Base-by-base conservation (phyloP, 805 yeast genomes). In the Lipomyces chichibuensis region DNA sequence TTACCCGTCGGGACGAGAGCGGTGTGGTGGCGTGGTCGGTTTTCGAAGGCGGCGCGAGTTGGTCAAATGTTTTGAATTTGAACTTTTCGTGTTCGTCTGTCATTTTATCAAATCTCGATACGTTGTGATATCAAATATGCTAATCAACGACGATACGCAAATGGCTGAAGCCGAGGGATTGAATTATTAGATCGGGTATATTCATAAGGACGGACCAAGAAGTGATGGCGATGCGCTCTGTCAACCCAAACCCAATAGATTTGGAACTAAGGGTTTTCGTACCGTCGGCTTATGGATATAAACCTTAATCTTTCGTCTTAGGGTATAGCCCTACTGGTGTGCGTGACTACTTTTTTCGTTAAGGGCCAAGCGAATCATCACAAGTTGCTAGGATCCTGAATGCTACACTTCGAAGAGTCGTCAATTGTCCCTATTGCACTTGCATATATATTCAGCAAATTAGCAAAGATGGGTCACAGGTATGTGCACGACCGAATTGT, bases 391-490 rank as follows among this genome's bases (percentile, higher is more conserved):
- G 7, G 32, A 52, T 52, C 27, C 8, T 23, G 27, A 52, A 25
- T 17, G 23, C 53, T 20, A 23, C 27, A 49, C 20, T 5, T 37
- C 13, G 43, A 13, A 13, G 17, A 17, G 14, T 49, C 1, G 25
- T 49, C 13, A n/a, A 49, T 20, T n/a, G 14, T 20, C 11, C 27
- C 1, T 20, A 52, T 33, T 25, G 25, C 43, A 25, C 39, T 35
- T 58, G 56, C 55, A 53, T 57, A 39, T 23, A 13, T 43, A 33
- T 57, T 32, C 25, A 32, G 25, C 32, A 59, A 56, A 35, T 53
- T 52, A 57, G 39, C 67, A 72, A 66, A 65, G 71, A 71, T 72
- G 74, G 75, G 75, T 69, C 73, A 72, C 71, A 72, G 74, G 74
- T 71, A 63, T 37, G 74, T 60, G 8, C 9, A n/a, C 49, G 7